Evolutionary conservation across 2,329 filamentous ascomycete genomes (phyloP).

Genomic region (Trichophyton benhamiae): DNA sequence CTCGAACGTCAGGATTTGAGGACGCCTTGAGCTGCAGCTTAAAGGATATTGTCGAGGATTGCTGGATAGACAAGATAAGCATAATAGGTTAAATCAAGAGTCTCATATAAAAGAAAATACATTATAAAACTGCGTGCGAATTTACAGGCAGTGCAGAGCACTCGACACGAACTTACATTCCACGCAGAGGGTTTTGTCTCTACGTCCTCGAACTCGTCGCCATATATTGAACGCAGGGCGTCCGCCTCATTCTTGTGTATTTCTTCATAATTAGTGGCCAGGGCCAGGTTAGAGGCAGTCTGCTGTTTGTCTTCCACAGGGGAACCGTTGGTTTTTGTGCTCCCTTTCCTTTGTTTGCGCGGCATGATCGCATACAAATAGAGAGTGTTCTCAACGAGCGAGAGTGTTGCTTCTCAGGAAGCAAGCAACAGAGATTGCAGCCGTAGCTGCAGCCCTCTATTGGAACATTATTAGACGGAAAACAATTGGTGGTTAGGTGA

Average conservation of each 20-base stretch:
- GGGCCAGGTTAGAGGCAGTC: constrained; percentile 22
- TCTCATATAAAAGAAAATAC: neutral
- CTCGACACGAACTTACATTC: constrained; percentile 51
- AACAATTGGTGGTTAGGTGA: neutral
- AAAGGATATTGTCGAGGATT: constrained; percentile 67
- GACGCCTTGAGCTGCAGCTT: constrained; percentile 65
- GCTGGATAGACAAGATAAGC: constrained; percentile 35
- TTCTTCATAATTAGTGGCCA: constrained; percentile 58
- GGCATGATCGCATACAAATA: constrained; percentile 30
- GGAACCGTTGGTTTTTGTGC: constrained; percentile 24
- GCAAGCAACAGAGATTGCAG: constrained; percentile 27
- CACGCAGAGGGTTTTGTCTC: constrained; percentile 61
- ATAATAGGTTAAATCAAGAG: neutral
- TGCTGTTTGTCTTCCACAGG: constrained; percentile 27
- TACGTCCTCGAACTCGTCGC: constrained; percentile 71
- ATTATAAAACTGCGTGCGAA: neutral
- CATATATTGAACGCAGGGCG: constrained; percentile 75
- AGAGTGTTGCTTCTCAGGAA: constrained; percentile 21
- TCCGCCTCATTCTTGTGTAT: constrained; percentile 80
- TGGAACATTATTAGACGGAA: constrained; percentile 20
- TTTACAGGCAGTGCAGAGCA: neutral
- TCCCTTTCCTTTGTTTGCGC: constrained; percentile 34
- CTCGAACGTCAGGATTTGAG: constrained; percentile 56
- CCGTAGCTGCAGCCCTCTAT: constrained; percentile 34
- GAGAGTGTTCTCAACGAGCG: constrained; percentile 13